Percentiles rank a stretch among this genome's conserved stretches.
Conservation (phyloP, 768 basidiomycete species). For the Lactifluus hygrophoroides region DNA sequence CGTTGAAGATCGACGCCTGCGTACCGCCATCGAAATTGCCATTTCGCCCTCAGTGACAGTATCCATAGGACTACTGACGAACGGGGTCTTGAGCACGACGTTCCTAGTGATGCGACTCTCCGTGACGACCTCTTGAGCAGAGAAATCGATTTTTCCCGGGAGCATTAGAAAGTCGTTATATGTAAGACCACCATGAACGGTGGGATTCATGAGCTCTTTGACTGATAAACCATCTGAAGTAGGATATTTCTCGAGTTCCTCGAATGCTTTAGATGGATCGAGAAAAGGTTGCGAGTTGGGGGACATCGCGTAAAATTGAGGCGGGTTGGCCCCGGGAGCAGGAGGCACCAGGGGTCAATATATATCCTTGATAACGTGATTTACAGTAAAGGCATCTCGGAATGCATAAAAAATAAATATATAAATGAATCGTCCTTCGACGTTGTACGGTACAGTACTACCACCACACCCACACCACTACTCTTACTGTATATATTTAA, state of each 20-base stretch:
- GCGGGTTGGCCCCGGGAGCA: too few relatives aligned
- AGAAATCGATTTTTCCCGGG: conserved; percentile 93
- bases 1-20: conserved; percentile 4
- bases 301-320: neutral
- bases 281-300: neutral
- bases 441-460: too few relatives aligned
- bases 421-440: neutral
- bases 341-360: too few relatives aligned
- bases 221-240: conserved; percentile 78
- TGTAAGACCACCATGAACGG: conserved; percentile 82
- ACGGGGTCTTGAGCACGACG: conserved; percentile 87
- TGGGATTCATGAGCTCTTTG: conserved; percentile 80
- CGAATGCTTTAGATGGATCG: conserved; percentile 49
- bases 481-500: too few relatives aligned
- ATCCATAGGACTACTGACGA: conserved; percentile 98
- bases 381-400: too few relatives aligned
- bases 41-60: conserved; percentile 95
- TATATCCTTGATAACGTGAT: too few relatives aligned
- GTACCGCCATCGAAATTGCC: conserved; percentile 90
- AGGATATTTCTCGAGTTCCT: conserved; percentile 63
- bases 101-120: conserved; percentile 88
- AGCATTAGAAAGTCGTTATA: conserved; percentile 96
- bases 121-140: conserved; percentile 67
- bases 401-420: neutral
- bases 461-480: too few relatives aligned